A percentile compares a stretch with the other conserved stretches of the same genome.
phyloP scores from a whole-genome alignment of 805 yeast genomes.

The Candida ponderosae region DNA sequence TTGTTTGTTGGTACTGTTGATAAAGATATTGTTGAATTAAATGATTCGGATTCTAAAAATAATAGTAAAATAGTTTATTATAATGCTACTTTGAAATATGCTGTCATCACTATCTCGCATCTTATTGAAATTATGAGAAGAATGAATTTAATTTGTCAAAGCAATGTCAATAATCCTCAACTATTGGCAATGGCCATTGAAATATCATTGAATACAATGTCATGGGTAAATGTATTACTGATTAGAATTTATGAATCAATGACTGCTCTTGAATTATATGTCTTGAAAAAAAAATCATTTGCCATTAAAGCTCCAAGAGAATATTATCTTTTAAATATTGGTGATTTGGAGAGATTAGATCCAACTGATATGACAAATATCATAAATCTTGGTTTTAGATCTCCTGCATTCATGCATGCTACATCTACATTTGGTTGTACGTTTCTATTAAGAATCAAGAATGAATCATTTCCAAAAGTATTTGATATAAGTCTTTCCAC shows the following conservation, averaged over 20 bases:
- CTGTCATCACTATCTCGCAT: conserved; percentile 12
- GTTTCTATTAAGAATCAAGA: conserved; percentile 7
- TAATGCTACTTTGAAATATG: conserved; percentile 14
- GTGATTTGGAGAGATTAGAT: conserved; percentile 12
- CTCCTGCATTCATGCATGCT: conserved; percentile 9
- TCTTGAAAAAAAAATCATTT: no score
- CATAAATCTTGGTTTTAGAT: conserved; percentile 5
- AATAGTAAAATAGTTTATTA: conserved; percentile 4
- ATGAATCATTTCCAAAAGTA: conserved; percentile 9
- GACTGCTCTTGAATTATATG: no score
- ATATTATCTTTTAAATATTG: conserved; percentile 2
- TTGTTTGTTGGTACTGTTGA: conserved; percentile 6
- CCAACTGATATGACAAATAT: conserved; percentile 1
- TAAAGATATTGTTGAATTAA: no score
- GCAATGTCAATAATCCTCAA: no score
- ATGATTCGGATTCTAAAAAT: no score
- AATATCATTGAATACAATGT: no score
- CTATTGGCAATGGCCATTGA: no score
- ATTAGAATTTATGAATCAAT: no score
- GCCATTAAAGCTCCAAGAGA: no score
- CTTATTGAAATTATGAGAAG: conserved; percentile 13
- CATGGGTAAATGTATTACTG: no score
- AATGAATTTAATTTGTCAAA: conserved; percentile 2
- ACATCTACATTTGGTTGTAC: conserved; percentile 6
- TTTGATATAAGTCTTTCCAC: conserved; percentile 7